Evolutionary conservation across 192 early-diverging fungal genomes (phyloP), one percentile per base, ranked within the genome.

Genomic region (Gamsiella multidivaricata): DNA sequence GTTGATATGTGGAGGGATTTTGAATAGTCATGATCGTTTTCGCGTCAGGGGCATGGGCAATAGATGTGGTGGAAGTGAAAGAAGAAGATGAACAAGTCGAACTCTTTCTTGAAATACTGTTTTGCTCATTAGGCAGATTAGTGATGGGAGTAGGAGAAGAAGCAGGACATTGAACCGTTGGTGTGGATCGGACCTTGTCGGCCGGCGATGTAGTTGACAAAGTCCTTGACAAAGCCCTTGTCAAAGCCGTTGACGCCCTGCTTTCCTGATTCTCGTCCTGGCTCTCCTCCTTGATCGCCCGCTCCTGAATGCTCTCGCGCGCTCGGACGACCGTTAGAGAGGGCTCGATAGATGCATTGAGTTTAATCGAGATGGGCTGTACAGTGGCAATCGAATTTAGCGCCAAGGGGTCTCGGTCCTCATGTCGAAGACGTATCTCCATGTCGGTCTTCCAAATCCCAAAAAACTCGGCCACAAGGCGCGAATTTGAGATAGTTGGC

Each of bases 361-460:
- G 6, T 22, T 11, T 22, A 29, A 2, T 50, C 23, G 56, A 32
- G 37, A 23, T n/a, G 25, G 41, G 34, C 6, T 31, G 42, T 14
- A 46, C 2, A 33, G 32, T 43, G 34, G 47, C 26, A 9, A 32
- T 9, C 32, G 41, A 31, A 56, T 69, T 58, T 29, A 78, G 39
- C 6, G 65, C 74, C 11, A 78, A 36, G 5, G 74, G 66, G 41
- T 78, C 74, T 55, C 61, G 65, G 41, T 69, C 54, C 53, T 78
- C 74, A n/a, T 78, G 74, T 14, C 74, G 57, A 8, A 69, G 47
- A 58, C 64, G 74, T 22, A 53, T 53, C 39, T 78, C 66, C 65
- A 78, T 69, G 17, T 78, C 74, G 8, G 74, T 78, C 60, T 69
- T 78, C 73, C 73, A 69, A 22, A 69, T 69, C 26, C 65, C 73